Conservation (phyloP, 2,329 filamentous ascomycete genomes). For the Epichloe typhina region DNA sequence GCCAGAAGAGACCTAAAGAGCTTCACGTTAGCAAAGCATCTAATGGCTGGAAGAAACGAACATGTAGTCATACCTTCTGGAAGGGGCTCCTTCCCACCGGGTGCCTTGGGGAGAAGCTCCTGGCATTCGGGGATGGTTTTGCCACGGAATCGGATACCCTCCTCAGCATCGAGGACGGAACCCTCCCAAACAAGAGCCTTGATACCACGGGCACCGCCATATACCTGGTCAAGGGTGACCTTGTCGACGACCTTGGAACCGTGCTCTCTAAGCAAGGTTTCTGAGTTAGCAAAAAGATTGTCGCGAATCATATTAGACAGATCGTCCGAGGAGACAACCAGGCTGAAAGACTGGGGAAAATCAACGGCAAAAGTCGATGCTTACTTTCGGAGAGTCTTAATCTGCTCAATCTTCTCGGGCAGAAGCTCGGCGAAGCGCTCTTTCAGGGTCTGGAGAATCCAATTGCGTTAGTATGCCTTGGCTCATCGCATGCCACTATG, state of each 20-base stretch:
- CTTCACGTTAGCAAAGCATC: not conserved
- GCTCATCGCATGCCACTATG: not conserved
- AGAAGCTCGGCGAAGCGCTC: constrained; percentile 95
- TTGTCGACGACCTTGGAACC: constrained; percentile 93
- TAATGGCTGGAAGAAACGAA: not conserved
- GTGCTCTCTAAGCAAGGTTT: constrained; percentile 54
- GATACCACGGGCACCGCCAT: constrained; percentile 97
- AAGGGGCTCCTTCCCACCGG: constrained; percentile 90
- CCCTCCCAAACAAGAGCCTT: constrained; percentile 98
- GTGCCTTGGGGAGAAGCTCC: constrained; percentile 85
- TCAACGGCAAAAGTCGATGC: constrained; percentile 15
- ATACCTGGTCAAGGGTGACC: constrained; percentile 98
- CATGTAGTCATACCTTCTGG: constrained; percentile 58
- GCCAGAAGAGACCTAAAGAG: constrained; percentile 83
- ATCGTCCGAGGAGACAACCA: not conserved
- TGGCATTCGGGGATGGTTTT: constrained; percentile 99
- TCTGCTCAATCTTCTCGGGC: constrained; percentile 94
- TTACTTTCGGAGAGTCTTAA: constrained; percentile 96
- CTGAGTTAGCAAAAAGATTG: constrained; percentile 10
- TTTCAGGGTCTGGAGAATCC: constrained; percentile 64
- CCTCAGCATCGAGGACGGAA: constrained; percentile 94
- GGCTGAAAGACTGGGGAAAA: not conserved
- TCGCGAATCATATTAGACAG: constrained; percentile 8
- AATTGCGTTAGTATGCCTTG: constrained; percentile 1
- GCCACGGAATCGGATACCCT: constrained; percentile 98